Conservation (phyloP, 2,329 filamentous ascomycete species). For the Neocucurbitaria cava region DNA sequence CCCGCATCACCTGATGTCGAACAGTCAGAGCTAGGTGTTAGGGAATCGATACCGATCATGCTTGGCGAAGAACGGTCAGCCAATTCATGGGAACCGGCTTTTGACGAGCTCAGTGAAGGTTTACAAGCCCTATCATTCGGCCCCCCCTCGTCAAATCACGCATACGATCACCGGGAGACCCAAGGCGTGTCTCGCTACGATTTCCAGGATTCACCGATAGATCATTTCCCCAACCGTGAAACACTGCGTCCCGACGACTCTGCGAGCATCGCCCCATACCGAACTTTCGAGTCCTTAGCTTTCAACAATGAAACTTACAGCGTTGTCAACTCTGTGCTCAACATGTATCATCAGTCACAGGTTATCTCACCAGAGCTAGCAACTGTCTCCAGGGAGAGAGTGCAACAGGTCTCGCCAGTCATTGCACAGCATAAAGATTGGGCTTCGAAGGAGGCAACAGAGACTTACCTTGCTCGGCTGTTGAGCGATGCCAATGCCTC, state of each 20-base stretch:
- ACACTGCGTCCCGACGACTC: slow-evolving; percentile 48
- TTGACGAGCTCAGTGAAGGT: slow-evolving; percentile 17
- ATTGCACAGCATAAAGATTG: slow-evolving; percentile 62
- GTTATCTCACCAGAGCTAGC: slow-evolving; percentile 50
- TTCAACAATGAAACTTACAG: slow-evolving; percentile 54
- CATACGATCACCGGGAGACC: slow-evolving; percentile 14
- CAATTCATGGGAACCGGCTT: slow-evolving; percentile 15
- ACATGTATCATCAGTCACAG: slow-evolving; percentile 49
- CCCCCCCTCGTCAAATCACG: slow-evolving; percentile 19
- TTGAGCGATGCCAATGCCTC: slow-evolving; percentile 48
- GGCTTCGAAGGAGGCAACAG: slow-evolving; percentile 62
- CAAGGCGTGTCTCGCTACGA: slow-evolving; percentile 32
- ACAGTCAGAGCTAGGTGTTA: slow-evolving; percentile 58
- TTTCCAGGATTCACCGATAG: slow-evolving; percentile 42
- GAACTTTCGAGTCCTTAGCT: slow-evolving; percentile 37
- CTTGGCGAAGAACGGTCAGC: slow-evolving; percentile 50
- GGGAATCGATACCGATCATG: slow-evolving; percentile 64
- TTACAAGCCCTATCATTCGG: slow-evolving; percentile 18
- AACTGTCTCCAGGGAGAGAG: slow-evolving; percentile 48
- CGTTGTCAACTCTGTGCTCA: slow-evolving; percentile 50
- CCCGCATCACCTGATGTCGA: slow-evolving; percentile 27
- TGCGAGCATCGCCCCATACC: slow-evolving; percentile 46
- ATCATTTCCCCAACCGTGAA: slow-evolving; percentile 41
- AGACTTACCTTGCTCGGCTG: slow-evolving; percentile 62
- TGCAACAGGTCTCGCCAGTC: slow-evolving; percentile 58